Evolutionary conservation across 768 basidiomycete species (phyloP).

Genomic region (Tricholoma matsutake): DNA sequence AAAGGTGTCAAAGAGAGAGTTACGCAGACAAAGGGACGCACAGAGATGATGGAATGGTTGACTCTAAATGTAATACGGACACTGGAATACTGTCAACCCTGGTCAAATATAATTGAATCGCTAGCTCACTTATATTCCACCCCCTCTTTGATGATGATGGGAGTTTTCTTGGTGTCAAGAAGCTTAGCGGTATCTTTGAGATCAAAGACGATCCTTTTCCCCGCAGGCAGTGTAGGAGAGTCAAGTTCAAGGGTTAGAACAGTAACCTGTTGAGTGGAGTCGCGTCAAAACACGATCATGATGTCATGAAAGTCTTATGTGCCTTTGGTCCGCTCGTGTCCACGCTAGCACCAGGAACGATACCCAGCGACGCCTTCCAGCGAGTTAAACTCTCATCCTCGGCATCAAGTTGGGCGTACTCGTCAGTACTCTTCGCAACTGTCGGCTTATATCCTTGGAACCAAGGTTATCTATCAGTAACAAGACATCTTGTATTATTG

Average conservation of each 20-base stretch:
- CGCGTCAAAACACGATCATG: neutral
- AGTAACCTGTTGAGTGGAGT: slow-evolving; percentile 50
- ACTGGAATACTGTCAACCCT: slow-evolving; percentile 32
- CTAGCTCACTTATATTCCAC: slow-evolving; percentile 79
- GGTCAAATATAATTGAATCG: neutral
- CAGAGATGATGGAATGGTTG: slow-evolving; percentile 86
- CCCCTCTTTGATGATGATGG: slow-evolving; percentile 77
- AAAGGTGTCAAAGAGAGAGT: too few relatives aligned
- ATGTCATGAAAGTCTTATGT: neutral
- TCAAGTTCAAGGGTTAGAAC: slow-evolving; percentile 74
- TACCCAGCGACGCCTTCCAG: slow-evolving; percentile 94
- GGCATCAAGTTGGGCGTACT: slow-evolving; percentile 83
- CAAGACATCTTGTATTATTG: neutral
- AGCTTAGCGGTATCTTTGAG: slow-evolving; percentile 46
- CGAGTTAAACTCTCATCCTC: slow-evolving; percentile 90
- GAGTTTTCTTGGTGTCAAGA: slow-evolving; percentile 70
- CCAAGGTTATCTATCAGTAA: slow-evolving; percentile 12
- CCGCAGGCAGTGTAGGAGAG: slow-evolving; percentile 65
- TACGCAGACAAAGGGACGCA: slow-evolving; percentile 28
- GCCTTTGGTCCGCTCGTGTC: slow-evolving; percentile 66
- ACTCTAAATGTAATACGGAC: slow-evolving; percentile 83
- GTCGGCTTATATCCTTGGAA: slow-evolving; percentile 69
- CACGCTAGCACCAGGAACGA: slow-evolving; percentile 50
- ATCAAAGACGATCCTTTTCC: slow-evolving; percentile 65
- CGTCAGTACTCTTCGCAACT: slow-evolving; percentile 69